phyloP scores from a whole-genome alignment of 495 filamentous ascomycete species.

The Xylaria venustula region DNA sequence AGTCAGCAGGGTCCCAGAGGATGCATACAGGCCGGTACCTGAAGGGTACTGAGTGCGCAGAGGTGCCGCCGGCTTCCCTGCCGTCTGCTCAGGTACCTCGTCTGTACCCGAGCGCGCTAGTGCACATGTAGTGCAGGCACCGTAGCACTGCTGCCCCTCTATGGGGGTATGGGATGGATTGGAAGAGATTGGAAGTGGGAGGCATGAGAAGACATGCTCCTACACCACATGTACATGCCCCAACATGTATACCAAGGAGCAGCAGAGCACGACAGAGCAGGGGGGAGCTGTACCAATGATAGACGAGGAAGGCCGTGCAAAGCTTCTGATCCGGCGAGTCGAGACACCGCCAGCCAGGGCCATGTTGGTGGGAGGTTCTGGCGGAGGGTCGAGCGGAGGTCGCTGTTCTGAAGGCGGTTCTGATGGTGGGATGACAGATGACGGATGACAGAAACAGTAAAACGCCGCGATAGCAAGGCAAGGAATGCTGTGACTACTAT shows the following conservation, averaged over 20 bases:
- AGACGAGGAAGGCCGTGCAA: neutral
- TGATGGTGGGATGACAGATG: constrained; percentile 2
- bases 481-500: neutral
- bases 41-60: too few species aligned
- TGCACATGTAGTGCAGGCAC: neutral
- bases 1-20: constrained; percentile 11
- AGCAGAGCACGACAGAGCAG: neutral
- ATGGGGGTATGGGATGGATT: neutral
- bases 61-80: too few species aligned
- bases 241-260: too few species aligned
- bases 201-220: neutral
- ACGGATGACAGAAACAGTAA: constrained; percentile 1
- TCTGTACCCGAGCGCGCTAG: neutral
- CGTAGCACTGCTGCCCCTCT: neutral
- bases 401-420: neutral
- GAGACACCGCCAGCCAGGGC: neutral
- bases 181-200: neutral
- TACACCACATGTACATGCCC: too few species aligned
- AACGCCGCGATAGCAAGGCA: neutral
- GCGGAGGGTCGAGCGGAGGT: too few species aligned
- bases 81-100: too few species aligned
- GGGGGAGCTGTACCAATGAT: neutral
- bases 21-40: neutral
- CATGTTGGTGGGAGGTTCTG: too few species aligned
- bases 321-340: neutral